Evolutionary conservation across 2,329 filamentous ascomycete genomes (phyloP), one percentile per base, ranked within the genome.

Genomic region (Aureobasidium pullulans): DNA sequence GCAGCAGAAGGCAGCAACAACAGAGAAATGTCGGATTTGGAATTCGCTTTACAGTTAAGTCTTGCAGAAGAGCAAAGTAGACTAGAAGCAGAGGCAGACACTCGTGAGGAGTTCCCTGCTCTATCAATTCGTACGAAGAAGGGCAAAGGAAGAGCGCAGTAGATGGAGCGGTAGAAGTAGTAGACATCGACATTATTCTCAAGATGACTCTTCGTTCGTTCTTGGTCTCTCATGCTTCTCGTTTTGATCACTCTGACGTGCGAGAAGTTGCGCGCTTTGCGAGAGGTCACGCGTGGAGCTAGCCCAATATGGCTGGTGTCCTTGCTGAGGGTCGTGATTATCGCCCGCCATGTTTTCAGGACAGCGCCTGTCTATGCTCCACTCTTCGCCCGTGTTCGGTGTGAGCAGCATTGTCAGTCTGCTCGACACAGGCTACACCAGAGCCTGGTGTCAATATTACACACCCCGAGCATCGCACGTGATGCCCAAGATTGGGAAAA

Each of bases 41-140:
- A 85, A 61, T 82, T 83, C 67, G 84, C 84, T 0, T 71, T 86
- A 62, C 82, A 84, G 68, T 68, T 86, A 29, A 86, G 84, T 68
- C 73, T 86, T 52, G 83, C 78, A 0, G 83, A 86, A 65, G 79
- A 83, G 64, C 74, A 80, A 67, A 81, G 79, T 66, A 71, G 59
- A 32, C 44, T 46, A 7, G 52, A 56, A 32, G 62, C 56, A 11
- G 59, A 63, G 40, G 52, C 36, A 43, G 46, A 49, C 10, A 62
- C 44, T 6, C 56, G 37, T 9, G 65, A 67, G 3, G 64, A 60
- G 5, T 69, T 69, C 42, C 73, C 72, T 11, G 63, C 64, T 8
- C 60, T 75, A 54, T 63, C 61, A 40, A 64, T 52, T 49, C 39
- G 19, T 13, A 31, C 34, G 13, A 23, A 13, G 34, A 57, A 48